Evolutionary conservation across 2,329 filamentous ascomycete species (phyloP), one percentile per base, ranked within the genome.

Genomic region (Fusarium fracticaudum): DNA sequence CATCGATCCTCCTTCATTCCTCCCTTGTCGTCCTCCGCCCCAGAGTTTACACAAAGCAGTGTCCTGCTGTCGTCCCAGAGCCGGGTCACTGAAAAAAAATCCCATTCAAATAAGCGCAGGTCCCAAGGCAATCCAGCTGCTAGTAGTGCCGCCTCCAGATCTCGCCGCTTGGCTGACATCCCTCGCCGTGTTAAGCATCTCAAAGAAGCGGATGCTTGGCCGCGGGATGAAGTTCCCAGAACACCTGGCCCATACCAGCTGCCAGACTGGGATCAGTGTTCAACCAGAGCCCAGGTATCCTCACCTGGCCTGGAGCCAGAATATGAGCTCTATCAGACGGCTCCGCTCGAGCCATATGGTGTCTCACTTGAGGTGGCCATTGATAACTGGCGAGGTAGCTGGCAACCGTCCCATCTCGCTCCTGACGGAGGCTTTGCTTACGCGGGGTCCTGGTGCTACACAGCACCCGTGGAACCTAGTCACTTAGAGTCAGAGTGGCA

Each of bases 381-480:
- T 53, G 59, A 45, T 29, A 24, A 38, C 24, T 35, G 29, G 15
- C 40, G 17, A 10, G 31, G 17, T 35, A 26, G 48, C n/a, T n/a
- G n/a, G 7, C 57, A 63, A 37, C 9, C 47, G 3, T 61, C 63
- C 20, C 29, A 45, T n/a, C 26, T 29, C 35, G 6, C 40, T 24
- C 45, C 29, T 37, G 54, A 65, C n/a, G 50, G 41, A 50, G 29
- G 59, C n/a, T 64, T 74, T 33, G 54, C 61, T 9, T 57, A 77
- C 43, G 47, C 71, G 13, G 76, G 76, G 11, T 76, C 76, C 2
- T 78, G 76, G 76, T 77, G 76, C 35, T 51, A 69, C 53, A 41
- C 18, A n/a, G 35, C 53, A 6, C 18, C 54, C 8, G 24, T n/a
- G 15, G 45, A 58, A 20, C 24, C 20, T 11, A 18, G 18, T 14